Evolutionary conservation across 352 stramenopile genomes (phyloP).

Genomic region (Phytophthora palmivora): DNA sequence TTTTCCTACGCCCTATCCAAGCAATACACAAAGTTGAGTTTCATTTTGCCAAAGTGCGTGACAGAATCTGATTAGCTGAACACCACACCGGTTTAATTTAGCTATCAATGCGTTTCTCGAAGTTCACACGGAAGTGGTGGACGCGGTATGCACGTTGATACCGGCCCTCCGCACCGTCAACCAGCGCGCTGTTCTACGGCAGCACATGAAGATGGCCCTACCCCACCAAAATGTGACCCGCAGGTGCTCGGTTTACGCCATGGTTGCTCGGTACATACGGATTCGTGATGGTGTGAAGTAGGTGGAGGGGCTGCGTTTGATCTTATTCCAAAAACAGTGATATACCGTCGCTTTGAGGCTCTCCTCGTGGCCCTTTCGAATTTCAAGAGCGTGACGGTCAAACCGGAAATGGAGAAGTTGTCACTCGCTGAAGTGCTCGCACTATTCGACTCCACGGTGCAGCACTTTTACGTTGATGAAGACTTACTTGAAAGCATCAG

Average conservation of each 20-base stretch:
- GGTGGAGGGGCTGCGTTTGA: slow-evolving; percentile 8
- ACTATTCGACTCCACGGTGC: slow-evolving; percentile 6
- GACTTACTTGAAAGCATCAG: slow-evolving; percentile 1
- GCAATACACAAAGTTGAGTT: too few relatives aligned
- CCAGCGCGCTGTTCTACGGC: neutral
- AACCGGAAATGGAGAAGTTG: slow-evolving; percentile 4
- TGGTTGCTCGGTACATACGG: too few relatives aligned
- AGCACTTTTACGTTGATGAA: neutral
- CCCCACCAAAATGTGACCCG: neutral
- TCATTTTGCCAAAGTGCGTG: too few relatives aligned
- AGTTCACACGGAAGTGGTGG: neutral
- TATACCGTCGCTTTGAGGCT: slow-evolving; percentile 9
- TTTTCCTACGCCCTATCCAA: too few relatives aligned
- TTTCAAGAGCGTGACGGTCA: slow-evolving; percentile 15
- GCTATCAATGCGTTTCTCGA: slow-evolving; percentile 9
- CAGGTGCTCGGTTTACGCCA: slow-evolving; percentile 8
- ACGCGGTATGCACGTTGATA: slow-evolving; percentile 6
- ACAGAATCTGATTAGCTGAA: slow-evolving; percentile 14
- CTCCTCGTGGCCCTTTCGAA: slow-evolving; percentile 4
- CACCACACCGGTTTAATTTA: too few relatives aligned
- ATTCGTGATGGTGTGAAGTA: slow-evolving; percentile 10
- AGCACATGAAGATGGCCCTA: neutral
- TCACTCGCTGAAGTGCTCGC: slow-evolving; percentile 2
- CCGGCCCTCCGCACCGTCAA: slow-evolving; percentile 1
- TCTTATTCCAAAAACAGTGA: slow-evolving; percentile 5